phyloP scores from a whole-genome alignment of 2,329 filamentous ascomycete species.

The Clonostachys chloroleuca region DNA sequence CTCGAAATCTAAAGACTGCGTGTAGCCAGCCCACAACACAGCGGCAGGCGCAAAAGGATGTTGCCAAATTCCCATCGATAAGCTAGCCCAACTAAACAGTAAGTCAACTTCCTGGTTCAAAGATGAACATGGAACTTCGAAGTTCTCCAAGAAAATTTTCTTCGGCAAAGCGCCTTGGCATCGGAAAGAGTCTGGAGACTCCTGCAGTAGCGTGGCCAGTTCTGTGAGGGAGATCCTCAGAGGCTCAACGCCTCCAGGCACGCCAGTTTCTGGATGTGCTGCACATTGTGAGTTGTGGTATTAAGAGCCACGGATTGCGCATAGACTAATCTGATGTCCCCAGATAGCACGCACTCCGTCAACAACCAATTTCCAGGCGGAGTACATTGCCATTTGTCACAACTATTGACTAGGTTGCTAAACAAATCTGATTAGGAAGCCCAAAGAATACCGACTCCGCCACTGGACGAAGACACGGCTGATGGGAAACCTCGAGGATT shows the following conservation, averaged over 20 bases:
- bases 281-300: background rate
- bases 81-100: background rate
- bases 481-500: constrained; percentile 32
- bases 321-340: background rate
- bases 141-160: constrained; percentile 22
- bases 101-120: constrained; percentile 16
- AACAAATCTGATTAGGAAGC: constrained; percentile 34
- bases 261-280: background rate
- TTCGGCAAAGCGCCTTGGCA: constrained; percentile 35
- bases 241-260: constrained; percentile 19
- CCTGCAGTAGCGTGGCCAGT: constrained; percentile 31
- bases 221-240: constrained; percentile 32
- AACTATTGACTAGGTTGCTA: no score
- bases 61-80: background rate
- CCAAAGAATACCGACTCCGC: constrained; percentile 40
- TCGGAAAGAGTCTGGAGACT: constrained; percentile 29
- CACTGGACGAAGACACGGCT: constrained; percentile 29
- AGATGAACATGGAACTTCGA: constrained; percentile 18
- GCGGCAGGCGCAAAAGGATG: background rate
- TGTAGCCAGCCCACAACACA: background rate
- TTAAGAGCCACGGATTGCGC: background rate
- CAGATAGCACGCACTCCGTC: constrained; percentile 7
- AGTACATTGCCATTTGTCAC: constrained; percentile 12
- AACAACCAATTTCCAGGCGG: constrained; percentile 24
- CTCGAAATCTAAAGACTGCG: background rate